Evolutionary conservation across 768 basidiomycete species (phyloP), one percentile per base, ranked within the genome.

Genomic region (Tephrocybe sp.): DNA sequence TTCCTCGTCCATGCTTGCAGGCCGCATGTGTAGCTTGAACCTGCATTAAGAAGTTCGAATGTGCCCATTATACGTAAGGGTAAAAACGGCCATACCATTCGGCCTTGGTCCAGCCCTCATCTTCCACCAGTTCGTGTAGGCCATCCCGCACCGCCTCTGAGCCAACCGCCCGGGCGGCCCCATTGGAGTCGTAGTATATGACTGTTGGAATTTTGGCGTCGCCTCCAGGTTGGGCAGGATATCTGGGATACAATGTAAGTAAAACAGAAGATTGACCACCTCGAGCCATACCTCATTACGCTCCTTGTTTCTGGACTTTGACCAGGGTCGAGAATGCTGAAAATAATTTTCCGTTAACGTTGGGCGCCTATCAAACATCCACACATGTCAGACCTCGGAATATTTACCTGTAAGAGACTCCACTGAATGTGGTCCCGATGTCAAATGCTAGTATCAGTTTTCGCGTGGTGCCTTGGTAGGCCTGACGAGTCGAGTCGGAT

Each of bases 381-480:
- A n/a, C n/a, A n/a, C n/a, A n/a, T n/a, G n/a, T n/a, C n/a, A n/a
- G n/a, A n/a, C n/a, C n/a, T n/a, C n/a, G n/a, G n/a, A n/a, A n/a
- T n/a, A 35, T 42, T 15, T 32, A 66, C 66, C 63, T 60, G 51
- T 80, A 80, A 0, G 74, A 76, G 6, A 80, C 65, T 3, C 76
- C 76, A 27, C 78, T 79, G 39, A 63, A 78, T 3, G 76, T 80
- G 1, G 75, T 81, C 7, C 80, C 80, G 2, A 81, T 59, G 47
- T 82, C 80, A 28, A 82, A 75, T 0, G 77, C 77, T 18, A 81
- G 53, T 3, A 80, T 71, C 5, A 81, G 63, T 49, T 72, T 72
- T 34, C 72, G 70, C 22, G 56, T 49, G 8, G 64, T n/a, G n/a
- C 78, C 79, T 24, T 56, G 58, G 63, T 74, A 77, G 1, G 70